A percentile compares a stretch with the other conserved stretches of the same genome.
phyloP scores from a whole-genome alignment of 108 stramenopile species.

The Fistulifera solaris region DNA sequence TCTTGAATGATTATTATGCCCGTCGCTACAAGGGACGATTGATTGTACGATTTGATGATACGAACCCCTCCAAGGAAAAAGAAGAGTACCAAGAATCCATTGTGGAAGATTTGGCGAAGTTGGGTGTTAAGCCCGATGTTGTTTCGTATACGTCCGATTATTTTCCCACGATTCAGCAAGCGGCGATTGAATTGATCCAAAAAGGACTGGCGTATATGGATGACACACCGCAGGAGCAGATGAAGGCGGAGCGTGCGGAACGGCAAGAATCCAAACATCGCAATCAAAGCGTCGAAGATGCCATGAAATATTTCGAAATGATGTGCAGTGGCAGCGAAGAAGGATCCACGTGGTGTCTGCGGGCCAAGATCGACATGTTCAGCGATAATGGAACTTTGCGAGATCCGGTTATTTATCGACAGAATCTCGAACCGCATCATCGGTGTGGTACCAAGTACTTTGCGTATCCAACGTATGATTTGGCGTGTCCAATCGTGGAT shows the following conservation, averaged over 20 bases:
- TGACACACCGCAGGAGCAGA: constrained; percentile 93
- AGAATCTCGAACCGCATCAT: constrained; percentile 91
- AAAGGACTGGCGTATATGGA: constrained; percentile 98
- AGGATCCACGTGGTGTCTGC: constrained; percentile 87
- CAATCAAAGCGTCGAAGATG: constrained; percentile 62
- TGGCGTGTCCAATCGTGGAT: constrained; percentile 99
- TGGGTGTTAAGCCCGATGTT: constrained; percentile 83
- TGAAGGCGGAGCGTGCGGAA: constrained; percentile 78
- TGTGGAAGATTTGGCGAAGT: constrained; percentile 65
- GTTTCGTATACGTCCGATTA: constrained; percentile 94
- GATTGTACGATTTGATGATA: constrained; percentile 96
- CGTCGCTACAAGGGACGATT: constrained; percentile 89
- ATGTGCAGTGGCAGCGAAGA: constrained; percentile 80
- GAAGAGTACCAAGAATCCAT: constrained; percentile 93
- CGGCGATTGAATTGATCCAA: constrained; percentile 81
- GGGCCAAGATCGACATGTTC: constrained; percentile 96
- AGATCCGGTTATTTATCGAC: constrained; percentile 96
- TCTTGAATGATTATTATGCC: constrained; percentile 98
- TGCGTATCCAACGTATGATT: constrained; percentile 99
- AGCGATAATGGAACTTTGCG: constrained; percentile 95
- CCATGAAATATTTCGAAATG: constrained; percentile 71
- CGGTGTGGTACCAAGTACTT: constrained; percentile 93
- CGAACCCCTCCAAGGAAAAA: constrained; percentile 99
- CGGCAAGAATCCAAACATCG: constrained; percentile 76
- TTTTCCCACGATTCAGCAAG: constrained; percentile 77